These are phyloP conservation scores for Yarrowia deformans DNA, from an alignment of 805 yeast genomes.

Conservation along the genomic window DNA sequence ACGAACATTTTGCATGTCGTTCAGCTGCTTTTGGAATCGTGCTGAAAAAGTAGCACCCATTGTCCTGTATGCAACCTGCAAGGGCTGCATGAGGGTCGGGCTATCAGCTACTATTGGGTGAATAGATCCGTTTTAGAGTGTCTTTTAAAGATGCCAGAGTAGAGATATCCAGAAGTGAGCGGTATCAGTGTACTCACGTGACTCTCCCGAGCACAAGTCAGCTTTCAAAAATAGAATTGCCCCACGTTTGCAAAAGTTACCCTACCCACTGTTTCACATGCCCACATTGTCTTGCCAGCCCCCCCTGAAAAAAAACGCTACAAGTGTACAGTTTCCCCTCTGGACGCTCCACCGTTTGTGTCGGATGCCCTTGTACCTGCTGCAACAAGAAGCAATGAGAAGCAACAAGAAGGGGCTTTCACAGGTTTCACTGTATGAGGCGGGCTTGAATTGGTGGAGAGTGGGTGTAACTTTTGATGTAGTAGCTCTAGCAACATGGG, in stretches of 20 bases:
- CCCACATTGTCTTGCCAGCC: background rate
- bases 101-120: background rate
- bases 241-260: background rate
- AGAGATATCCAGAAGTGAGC: background rate
- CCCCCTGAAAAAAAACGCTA: constrained; percentile 12
- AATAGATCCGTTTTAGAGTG: background rate
- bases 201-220: background rate
- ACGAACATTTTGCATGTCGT: constrained; percentile 1
- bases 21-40: background rate
- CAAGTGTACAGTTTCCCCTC: constrained; percentile 23
- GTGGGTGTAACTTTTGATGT: background rate
- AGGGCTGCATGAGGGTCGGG: constrained; percentile 10
- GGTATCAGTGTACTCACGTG: background rate
- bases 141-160: background rate
- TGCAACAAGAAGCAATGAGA: background rate
- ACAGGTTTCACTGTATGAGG: too few species aligned
- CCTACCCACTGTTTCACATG: constrained; percentile 14
- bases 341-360: background rate
- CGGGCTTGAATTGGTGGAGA: too few species aligned
- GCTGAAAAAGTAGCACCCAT: background rate
- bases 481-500: background rate
- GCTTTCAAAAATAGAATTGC: background rate
- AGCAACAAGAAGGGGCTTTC: background rate
- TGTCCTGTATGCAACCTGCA: constrained; percentile 17
- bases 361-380: constrained; percentile 24